Evolutionary conservation across 2,329 filamentous ascomycete species (phyloP).

Genomic region (Trichophyton verrucosum): DNA sequence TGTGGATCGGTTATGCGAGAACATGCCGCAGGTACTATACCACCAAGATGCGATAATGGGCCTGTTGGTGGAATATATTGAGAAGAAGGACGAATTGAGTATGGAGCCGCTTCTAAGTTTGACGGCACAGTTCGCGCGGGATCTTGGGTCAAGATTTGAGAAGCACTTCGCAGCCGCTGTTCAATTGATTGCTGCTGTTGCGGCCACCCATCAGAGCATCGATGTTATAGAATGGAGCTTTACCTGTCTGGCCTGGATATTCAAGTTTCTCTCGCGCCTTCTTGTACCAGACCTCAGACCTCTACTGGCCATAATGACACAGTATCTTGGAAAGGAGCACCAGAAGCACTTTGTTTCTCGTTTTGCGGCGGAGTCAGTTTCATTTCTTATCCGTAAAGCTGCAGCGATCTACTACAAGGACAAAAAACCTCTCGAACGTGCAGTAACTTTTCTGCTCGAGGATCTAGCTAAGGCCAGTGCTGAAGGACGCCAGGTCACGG

Average conservation of each 20-base stretch:
- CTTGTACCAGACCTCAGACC: constrained; percentile 75
- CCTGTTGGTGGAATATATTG: constrained; percentile 61
- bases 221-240: constrained; percentile 98
- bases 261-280: constrained; percentile 89
- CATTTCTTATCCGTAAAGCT: constrained; percentile 83
- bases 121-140: constrained; percentile 88
- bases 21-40: constrained; percentile 80
- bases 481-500: constrained; percentile 24
- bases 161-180: constrained; percentile 71
- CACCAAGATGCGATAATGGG: constrained; percentile 78
- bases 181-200: constrained; percentile 62
- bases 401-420: constrained; percentile 66
- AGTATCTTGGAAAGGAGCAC: constrained; percentile 67
- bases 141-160: constrained; percentile 76
- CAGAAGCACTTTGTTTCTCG: constrained; percentile 79
- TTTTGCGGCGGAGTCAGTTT: constrained; percentile 89
- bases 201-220: constrained; percentile 61
- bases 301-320: constrained; percentile 69
- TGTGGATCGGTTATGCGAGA: constrained; percentile 69
- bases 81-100: constrained; percentile 62
- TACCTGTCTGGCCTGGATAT: constrained; percentile 81
- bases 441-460: constrained; percentile 59
- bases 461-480: constrained; percentile 44
- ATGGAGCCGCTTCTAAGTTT: constrained; percentile 79
- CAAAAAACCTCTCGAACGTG: constrained; percentile 50